Percentiles rank a stretch among this genome's conserved stretches.
Evolutionary conservation across 371 early-diverging fungal species (phyloP).

Genomic region (Rhizopus stolonifer): DNA sequence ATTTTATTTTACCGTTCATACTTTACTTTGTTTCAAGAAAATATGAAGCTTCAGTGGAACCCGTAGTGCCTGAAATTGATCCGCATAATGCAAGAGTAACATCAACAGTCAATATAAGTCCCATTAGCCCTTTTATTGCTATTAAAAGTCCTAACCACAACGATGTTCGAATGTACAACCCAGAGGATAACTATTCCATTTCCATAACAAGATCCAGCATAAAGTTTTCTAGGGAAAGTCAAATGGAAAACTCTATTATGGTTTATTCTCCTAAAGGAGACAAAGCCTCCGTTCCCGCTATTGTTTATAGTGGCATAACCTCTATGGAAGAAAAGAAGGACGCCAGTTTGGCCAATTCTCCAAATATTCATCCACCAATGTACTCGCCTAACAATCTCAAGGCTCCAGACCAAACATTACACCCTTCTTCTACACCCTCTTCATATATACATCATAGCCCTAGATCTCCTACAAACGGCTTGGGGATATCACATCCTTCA

Average conservation of each 20-base stretch:
- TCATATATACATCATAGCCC: background rate
- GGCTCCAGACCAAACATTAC: background rate
- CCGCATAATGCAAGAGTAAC: background rate
- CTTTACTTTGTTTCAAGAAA: conserved; percentile 67
- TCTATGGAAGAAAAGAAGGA: background rate
- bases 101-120: background rate
- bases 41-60: conserved; percentile 36
- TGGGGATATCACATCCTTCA: conserved; percentile 13
- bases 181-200: conserved; percentile 41
- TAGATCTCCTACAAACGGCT: background rate
- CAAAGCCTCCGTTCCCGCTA: conserved; percentile 12
- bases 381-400: background rate
- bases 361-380: background rate
- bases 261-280: conserved; percentile 9
- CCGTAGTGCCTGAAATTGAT: conserved; percentile 2
- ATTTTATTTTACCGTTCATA: conserved; percentile 74
- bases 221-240: conserved; percentile 17
- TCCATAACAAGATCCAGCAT: conserved; percentile 35
- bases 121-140: conserved; percentile 4
- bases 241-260: conserved; percentile 14
- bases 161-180: conserved; percentile 38
- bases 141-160: conserved; percentile 16
- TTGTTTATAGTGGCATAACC: conserved; percentile 14
- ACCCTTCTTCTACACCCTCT: background rate
- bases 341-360: background rate